These are phyloP conservation scores for Phialophora chinensis DNA, from an alignment of 2,329 filamentous ascomycete species.

Conservation along the genomic window DNA sequence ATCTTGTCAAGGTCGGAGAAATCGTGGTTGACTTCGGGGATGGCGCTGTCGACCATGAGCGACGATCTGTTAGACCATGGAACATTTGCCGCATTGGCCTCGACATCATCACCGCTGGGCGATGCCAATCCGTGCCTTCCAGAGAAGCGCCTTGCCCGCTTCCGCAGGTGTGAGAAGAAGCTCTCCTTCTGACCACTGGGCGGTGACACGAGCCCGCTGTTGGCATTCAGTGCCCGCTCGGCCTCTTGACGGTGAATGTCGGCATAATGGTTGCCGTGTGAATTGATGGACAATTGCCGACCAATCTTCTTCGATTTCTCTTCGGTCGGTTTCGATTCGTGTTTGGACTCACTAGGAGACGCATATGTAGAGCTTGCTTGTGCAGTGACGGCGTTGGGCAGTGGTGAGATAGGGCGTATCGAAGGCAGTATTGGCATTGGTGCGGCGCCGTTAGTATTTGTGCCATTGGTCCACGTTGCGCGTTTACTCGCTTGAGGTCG, in stretches of 20 bases:
- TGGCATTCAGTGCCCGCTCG: slow-evolving; percentile 85
- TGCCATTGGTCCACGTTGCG: slow-evolving; percentile 89
- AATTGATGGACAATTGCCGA: slow-evolving; percentile 88
- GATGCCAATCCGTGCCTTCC: slow-evolving; percentile 86
- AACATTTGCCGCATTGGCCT: slow-evolving; percentile 88
- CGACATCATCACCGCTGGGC: slow-evolving; percentile 81
- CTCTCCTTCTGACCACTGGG: slow-evolving; percentile 85
- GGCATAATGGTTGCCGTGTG: slow-evolving; percentile 89
- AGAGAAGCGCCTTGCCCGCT: slow-evolving; percentile 88
- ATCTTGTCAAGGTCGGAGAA: slow-evolving; percentile 67
- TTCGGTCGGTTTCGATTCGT: slow-evolving; percentile 53
- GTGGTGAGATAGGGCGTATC: slow-evolving; percentile 90
- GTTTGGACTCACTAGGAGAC: slow-evolving; percentile 51
- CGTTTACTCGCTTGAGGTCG: slow-evolving; percentile 74
- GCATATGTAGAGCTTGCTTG: slow-evolving; percentile 74
- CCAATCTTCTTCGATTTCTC: slow-evolving; percentile 88
- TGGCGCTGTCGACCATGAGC: slow-evolving; percentile 70
- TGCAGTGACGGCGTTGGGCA: slow-evolving; percentile 91
- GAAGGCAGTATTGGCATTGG: slow-evolving; percentile 97
- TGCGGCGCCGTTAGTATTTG: slow-evolving; percentile 69
- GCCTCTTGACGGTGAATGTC: slow-evolving; percentile 90
- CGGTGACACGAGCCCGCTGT: slow-evolving; percentile 75
- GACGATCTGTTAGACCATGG: slow-evolving; percentile 90
- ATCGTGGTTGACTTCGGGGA: slow-evolving; percentile 53
- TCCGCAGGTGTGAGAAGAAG: slow-evolving; percentile 96